Evolutionary conservation across 768 basidiomycete genomes (phyloP).

Genomic region (Lactifluus subvellereus): DNA sequence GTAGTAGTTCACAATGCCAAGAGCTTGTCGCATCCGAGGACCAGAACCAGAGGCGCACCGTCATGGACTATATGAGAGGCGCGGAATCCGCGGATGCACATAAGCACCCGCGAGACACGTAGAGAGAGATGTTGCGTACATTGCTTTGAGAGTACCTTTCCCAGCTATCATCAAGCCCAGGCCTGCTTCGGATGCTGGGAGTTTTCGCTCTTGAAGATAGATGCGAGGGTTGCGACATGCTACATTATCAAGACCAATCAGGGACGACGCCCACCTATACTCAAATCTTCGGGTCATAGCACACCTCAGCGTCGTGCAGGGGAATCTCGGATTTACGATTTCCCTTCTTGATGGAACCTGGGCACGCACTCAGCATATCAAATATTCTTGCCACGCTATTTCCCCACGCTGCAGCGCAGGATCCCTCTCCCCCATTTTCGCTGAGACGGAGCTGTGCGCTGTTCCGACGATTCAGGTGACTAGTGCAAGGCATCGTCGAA

Average conservation of each 20-base stretch:
- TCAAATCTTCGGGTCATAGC: background rate
- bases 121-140: conserved; percentile 42
- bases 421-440: conserved; percentile 4
- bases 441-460: conserved; percentile 3
- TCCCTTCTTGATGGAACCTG: conserved; percentile 90
- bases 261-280: background rate
- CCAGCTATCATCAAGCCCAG: conserved; percentile 83
- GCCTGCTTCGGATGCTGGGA: conserved; percentile 80
- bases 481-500: conserved; percentile 39
- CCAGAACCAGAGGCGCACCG: conserved; percentile 39
- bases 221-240: conserved; percentile 81
- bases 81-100: background rate
- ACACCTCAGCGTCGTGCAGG: conserved; percentile 82
- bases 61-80: conserved; percentile 59
- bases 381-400: background rate
- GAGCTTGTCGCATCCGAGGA: background rate
- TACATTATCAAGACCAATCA: conserved; percentile 26
- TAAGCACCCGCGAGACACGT: background rate
- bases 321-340: conserved; percentile 96
- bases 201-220: conserved; percentile 40
- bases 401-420: background rate
- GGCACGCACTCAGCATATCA: background rate
- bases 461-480: conserved; percentile 11
- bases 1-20: background rate
- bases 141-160: conserved; percentile 85